A percentile compares a stretch with the other conserved stretches of the same genome.
Conservation (phyloP, 2,329 filamentous ascomycete species). For the Xylariaceae sp. region DNA sequence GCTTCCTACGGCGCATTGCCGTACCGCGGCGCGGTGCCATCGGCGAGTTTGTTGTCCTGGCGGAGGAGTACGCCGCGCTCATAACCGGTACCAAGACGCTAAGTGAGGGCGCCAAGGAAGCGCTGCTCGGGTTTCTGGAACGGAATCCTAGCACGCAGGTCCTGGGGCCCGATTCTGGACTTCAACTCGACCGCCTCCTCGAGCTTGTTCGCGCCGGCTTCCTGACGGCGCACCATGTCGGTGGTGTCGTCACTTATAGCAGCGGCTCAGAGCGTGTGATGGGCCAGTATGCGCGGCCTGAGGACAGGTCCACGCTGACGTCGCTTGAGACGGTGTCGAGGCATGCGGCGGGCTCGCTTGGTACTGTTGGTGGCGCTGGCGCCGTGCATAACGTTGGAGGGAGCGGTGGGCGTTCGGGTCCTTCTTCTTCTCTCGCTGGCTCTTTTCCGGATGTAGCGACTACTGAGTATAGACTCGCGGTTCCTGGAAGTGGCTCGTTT, state of each 20-base stretch:
- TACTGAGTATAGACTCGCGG: constrained; percentile 51
- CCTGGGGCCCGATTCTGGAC: constrained; percentile 32
- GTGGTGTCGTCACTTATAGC: constrained; percentile 31
- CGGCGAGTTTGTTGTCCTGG: constrained; percentile 62
- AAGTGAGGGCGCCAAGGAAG: constrained; percentile 41
- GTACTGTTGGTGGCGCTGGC: constrained; percentile 64
- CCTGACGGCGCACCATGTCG: constrained; percentile 49
- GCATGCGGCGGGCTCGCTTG: constrained; percentile 64
- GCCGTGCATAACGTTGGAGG: constrained; percentile 63
- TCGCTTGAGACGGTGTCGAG: constrained; percentile 60
- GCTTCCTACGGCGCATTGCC: constrained; percentile 57
- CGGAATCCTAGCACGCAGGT: constrained; percentile 46
- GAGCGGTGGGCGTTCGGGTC: constrained; percentile 37
- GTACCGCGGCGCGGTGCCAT: constrained; percentile 58
- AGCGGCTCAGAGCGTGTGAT: constrained; percentile 32
- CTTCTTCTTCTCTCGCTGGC: constrained; percentile 41
- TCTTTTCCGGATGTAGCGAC: no score
- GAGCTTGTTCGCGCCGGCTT: constrained; percentile 64
- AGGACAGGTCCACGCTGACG: constrained; percentile 52
- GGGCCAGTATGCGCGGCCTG: constrained; percentile 45
- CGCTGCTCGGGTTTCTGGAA: constrained; percentile 50
- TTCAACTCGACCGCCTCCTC: constrained; percentile 29
- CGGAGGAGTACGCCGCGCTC: constrained; percentile 51
- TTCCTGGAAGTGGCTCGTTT: constrained; percentile 64
- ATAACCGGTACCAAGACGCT: constrained; percentile 36